Percentiles rank a stretch among this genome's conserved stretches.
phyloP scores from a whole-genome alignment of 2,329 filamentous ascomycete genomes.

The Sphaerulina vaccinii region DNA sequence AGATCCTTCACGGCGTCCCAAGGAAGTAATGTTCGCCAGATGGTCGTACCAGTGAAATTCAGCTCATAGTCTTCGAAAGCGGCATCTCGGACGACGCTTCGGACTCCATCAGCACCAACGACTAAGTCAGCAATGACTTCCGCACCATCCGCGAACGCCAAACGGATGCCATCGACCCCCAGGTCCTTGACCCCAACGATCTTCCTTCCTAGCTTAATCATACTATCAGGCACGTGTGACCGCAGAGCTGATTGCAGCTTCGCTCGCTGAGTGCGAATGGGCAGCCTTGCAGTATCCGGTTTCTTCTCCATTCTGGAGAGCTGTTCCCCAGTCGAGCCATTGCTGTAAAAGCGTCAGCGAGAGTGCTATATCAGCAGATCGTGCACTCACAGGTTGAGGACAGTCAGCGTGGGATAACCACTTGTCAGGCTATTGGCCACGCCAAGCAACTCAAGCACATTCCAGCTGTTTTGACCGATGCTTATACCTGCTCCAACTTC shows the following conservation, averaged over 20 bases:
- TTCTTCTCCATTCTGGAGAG: constrained; percentile 15
- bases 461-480: constrained; percentile 50
- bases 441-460: constrained; percentile 48
- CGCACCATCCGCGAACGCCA: constrained; percentile 48
- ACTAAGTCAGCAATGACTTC: constrained; percentile 13
- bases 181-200: constrained; percentile 44
- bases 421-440: constrained; percentile 40
- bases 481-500: constrained; percentile 52
- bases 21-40: constrained; percentile 49
- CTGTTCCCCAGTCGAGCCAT: constrained; percentile 22
- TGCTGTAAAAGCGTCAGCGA: constrained; percentile 6
- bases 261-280: constrained; percentile 29
- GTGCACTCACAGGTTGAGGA: constrained; percentile 17
- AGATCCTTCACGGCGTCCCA: constrained; percentile 34
- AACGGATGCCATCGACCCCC: constrained; percentile 38
- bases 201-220: constrained; percentile 49
- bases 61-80: constrained; percentile 47
- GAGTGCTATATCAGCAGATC: background rate
- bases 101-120: constrained; percentile 55
- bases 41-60: constrained; percentile 51
- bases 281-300: constrained; percentile 1
- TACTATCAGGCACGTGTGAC: constrained; percentile 45
- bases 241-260: constrained; percentile 52
- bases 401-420: constrained; percentile 22
- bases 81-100: constrained; percentile 48